Conservation (phyloP, 768 basidiomycete species). For the Favolaschia claudopus region DNA sequence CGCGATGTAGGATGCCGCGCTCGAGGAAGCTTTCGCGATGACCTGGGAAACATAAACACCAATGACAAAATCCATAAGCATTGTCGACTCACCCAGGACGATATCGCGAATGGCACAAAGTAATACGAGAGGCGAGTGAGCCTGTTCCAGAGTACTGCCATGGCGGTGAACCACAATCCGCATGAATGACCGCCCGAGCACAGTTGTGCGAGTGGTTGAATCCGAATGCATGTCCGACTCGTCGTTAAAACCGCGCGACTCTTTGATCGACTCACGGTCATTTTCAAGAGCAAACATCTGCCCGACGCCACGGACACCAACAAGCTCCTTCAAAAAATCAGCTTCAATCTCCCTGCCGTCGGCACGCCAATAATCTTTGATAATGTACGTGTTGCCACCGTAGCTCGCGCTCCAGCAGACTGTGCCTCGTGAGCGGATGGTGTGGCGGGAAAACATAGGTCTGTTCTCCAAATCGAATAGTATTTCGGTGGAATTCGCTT, state of each 20-base stretch:
- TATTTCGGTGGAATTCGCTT: neutral
- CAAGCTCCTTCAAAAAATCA: slow-evolving; percentile 15
- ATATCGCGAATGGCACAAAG: slow-evolving; percentile 26
- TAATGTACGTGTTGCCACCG: slow-evolving; percentile 1
- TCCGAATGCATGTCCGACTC: neutral
- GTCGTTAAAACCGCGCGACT: neutral
- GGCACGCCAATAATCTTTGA: slow-evolving; percentile 34
- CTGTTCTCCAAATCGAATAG: neutral
- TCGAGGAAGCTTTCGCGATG: slow-evolving; percentile 21
- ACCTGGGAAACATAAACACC: slow-evolving; percentile 14
- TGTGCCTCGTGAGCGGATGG: slow-evolving; percentile 31
- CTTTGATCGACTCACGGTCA: slow-evolving; percentile 1
- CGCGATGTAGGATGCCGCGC: slow-evolving; percentile 33
- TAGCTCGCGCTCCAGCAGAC: slow-evolving; percentile 29
- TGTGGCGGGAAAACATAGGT: slow-evolving; percentile 21
- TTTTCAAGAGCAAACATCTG: slow-evolving; percentile 22
- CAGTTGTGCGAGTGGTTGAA: neutral
- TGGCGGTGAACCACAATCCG: slow-evolving; percentile 25
- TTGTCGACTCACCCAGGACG: slow-evolving; percentile 22
- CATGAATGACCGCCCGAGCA: slow-evolving; percentile 14
- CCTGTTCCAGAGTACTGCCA: slow-evolving; percentile 20
- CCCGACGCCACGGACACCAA: slow-evolving; percentile 25
- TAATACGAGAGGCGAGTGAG: slow-evolving; percentile 11
- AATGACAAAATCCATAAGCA: neutral
- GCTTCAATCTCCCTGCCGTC: slow-evolving; percentile 12